phyloP scores from a whole-genome alignment of 1,284 basidiomycete species.

The Ceratobasidium theobromae region DNA sequence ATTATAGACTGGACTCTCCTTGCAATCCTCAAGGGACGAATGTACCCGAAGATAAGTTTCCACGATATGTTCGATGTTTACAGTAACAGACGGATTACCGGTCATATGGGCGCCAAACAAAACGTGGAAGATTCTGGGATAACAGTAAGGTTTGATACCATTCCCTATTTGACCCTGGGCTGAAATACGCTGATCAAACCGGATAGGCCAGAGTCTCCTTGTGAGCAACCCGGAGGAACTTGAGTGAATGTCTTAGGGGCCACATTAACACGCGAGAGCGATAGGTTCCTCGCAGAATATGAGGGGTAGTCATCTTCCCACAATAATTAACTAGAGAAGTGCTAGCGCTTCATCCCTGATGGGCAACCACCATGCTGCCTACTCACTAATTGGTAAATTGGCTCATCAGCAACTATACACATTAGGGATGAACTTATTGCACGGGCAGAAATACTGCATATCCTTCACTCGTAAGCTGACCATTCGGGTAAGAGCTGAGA shows the following conservation, averaged over 20 bases:
- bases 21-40: slow-evolving; percentile 17
- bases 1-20: not conserved
- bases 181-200: not conserved
- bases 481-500: not conserved
- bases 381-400: not conserved
- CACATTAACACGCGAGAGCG: not conserved
- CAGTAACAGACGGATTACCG: not conserved
- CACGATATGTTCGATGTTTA: not conserved
- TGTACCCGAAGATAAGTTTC: not conserved
- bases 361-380: not conserved
- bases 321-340: not conserved
- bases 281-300: not conserved
- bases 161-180: slow-evolving; percentile 20
- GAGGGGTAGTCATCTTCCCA: not conserved
- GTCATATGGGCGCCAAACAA: not conserved
- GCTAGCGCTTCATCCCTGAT: not conserved
- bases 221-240: not conserved
- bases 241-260: not conserved
- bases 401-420: not conserved
- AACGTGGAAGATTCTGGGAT: not conserved
- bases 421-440: not conserved
- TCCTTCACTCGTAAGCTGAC: not conserved
- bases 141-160: slow-evolving; percentile 1
- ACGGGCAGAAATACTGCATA: not conserved
- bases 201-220: not conserved